Percentiles rank a stretch among this genome's conserved stretches.
These are phyloP conservation scores for Roridomyces roridus DNA, from an alignment of 768 basidiomycete species.

Conservation along the genomic window DNA sequence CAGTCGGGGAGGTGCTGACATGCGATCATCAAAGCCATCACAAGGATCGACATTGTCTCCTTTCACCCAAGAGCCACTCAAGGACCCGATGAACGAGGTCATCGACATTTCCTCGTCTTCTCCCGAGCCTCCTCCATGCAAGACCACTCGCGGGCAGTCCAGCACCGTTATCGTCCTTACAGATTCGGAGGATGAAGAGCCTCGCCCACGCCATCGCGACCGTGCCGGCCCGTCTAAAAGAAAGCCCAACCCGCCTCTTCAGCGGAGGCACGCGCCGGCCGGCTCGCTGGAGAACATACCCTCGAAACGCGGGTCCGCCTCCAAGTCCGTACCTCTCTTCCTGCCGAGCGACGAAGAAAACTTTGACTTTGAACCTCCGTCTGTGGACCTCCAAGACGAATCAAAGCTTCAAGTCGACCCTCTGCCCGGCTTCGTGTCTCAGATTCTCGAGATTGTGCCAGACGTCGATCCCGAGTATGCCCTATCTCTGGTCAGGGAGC, in stretches of 20 bases:
- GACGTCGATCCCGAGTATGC: conserved; percentile 69
- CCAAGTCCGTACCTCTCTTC: conserved; percentile 37
- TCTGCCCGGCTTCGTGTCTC: conserved; percentile 43
- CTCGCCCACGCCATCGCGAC: not conserved
- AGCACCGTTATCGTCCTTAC: conserved; percentile 3
- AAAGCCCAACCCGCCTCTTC: conserved; percentile 2
- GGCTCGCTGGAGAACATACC: conserved; percentile 20
- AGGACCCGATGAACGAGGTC: conserved; percentile 1
- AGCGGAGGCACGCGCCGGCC: conserved; percentile 7
- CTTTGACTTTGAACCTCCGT: conserved; percentile 32
- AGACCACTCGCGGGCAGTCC: not conserved
- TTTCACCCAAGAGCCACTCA: not conserved
- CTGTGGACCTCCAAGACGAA: not conserved
- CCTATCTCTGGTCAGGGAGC: conserved; percentile 50
- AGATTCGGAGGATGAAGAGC: conserved; percentile 17
- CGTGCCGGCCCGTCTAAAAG: conserved; percentile 6
- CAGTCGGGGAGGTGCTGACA: too few species aligned
- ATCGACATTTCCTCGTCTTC: conserved; percentile 10
- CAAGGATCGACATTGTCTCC: too few species aligned
- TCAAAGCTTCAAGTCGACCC: conserved; percentile 30
- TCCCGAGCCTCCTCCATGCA: conserved; percentile 1
- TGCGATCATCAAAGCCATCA: too few species aligned
- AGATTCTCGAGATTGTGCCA: conserved; percentile 72
- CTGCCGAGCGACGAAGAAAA: conserved; percentile 45
- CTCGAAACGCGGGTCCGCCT: conserved; percentile 6